Percentiles rank a stretch among this genome's conserved stretches.
Conservation (phyloP, 2,329 filamentous ascomycete species). For the Byssochlamys sp. region DNA sequence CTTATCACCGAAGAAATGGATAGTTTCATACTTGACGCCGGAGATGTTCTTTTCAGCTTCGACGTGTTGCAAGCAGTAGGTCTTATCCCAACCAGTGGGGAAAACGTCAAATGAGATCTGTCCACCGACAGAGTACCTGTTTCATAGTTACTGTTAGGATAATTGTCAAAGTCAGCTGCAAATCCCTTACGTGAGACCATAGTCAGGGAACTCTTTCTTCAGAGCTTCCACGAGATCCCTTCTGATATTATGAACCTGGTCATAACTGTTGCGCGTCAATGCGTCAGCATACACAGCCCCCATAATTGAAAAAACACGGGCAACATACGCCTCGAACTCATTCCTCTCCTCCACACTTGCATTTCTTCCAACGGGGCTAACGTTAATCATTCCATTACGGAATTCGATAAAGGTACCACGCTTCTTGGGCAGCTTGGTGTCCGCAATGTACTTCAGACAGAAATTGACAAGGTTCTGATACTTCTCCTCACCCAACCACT, state of each 20-base stretch:
- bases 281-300: neutral
- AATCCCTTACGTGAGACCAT: constrained; percentile 66
- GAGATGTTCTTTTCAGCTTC: constrained; percentile 66
- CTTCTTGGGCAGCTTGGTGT: constrained; percentile 53
- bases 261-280: constrained; percentile 44
- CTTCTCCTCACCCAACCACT: constrained; percentile 75
- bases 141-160: constrained; percentile 1
- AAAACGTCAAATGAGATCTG: constrained; percentile 99
- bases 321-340: constrained; percentile 58
- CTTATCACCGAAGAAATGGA: constrained; percentile 99
- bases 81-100: constrained; percentile 96
- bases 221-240: constrained; percentile 66
- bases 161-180: constrained; percentile 1
- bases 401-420: constrained; percentile 60
- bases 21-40: constrained; percentile 60
- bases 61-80: constrained; percentile 82
- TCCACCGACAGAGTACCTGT: constrained; percentile 82
- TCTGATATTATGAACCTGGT: constrained; percentile 67
- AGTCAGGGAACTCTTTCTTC: constrained; percentile 70
- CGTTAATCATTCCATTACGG: constrained; percentile 57
- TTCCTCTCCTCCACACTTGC: constrained; percentile 69
- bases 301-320: neutral
- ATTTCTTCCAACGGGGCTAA: constrained; percentile 63
- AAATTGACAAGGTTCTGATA: constrained; percentile 54
- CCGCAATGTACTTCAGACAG: constrained; percentile 51